Conservation (phyloP, 2,329 filamentous ascomycete genomes). For the Fusarium caatingaense region DNA sequence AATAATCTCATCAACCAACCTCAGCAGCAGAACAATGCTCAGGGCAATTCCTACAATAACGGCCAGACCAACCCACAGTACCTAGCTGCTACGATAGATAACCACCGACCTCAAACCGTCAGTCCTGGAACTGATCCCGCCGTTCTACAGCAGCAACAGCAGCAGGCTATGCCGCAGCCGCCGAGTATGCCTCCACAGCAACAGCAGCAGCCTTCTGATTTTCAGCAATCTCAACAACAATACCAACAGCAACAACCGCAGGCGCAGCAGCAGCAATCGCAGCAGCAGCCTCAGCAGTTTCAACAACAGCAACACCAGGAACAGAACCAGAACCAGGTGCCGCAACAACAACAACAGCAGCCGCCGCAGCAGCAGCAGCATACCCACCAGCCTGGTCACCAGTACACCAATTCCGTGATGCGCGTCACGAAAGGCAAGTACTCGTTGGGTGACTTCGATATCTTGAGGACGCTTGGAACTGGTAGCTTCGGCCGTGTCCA, state of each 20-base stretch:
- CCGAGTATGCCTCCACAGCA: conserved; percentile 48
- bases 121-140: conserved; percentile 55
- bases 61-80: conserved; percentile 43
- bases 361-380: conserved; percentile 37
- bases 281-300: conserved; percentile 35
- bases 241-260: conserved; percentile 42
- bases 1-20: conserved; percentile 80
- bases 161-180: conserved; percentile 47
- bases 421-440: conserved; percentile 97
- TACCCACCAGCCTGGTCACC: conserved; percentile 49
- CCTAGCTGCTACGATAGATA: conserved; percentile 44
- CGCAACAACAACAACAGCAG: conserved; percentile 46
- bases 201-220: conserved; percentile 43
- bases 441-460: conserved; percentile 87
- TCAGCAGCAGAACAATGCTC: conserved; percentile 54
- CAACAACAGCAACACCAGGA: conserved; percentile 33
- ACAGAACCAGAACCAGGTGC: conserved; percentile 30
- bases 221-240: conserved; percentile 48
- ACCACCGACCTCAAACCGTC: conserved; percentile 47
- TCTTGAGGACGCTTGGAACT: conserved; percentile 92
- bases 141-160: conserved; percentile 53
- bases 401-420: conserved; percentile 53
- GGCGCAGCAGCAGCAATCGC: conserved; percentile 39
- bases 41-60: conserved; percentile 50
- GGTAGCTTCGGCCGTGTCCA: conserved; percentile 98